Conservation (phyloP, 352 stramenopile species). For the Phytophthora macrochlamydospora region DNA sequence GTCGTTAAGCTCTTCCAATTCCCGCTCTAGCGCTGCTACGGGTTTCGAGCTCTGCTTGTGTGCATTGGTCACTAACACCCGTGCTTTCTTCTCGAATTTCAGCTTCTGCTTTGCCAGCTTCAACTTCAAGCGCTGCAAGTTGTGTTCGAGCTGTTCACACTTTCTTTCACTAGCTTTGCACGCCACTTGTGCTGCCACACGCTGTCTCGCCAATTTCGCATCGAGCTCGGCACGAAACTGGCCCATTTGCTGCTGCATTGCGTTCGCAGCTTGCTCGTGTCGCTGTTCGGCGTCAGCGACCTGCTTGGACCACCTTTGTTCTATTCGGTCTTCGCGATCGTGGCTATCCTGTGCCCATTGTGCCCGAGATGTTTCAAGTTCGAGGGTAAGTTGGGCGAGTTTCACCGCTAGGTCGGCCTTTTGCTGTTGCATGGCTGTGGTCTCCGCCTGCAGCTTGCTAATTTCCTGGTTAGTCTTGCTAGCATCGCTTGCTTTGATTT, state of each 20-base stretch:
- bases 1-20: slow-evolving; percentile 20
- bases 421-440: slow-evolving; percentile 26
- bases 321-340: slow-evolving; percentile 20
- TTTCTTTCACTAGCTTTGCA: slow-evolving; percentile 35
- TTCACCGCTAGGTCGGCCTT: slow-evolving; percentile 38
- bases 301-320: slow-evolving; percentile 15
- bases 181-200: slow-evolving; percentile 34
- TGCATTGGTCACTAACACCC: slow-evolving; percentile 33
- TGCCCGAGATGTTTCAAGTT: slow-evolving; percentile 32
- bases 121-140: slow-evolving; percentile 23
- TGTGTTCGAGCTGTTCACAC: slow-evolving; percentile 25
- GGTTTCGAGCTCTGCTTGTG: slow-evolving; percentile 25
- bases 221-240: slow-evolving; percentile 33
- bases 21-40: slow-evolving; percentile 18
- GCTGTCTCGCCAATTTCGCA: slow-evolving; percentile 28
- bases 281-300: slow-evolving; percentile 24
- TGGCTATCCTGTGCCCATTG: slow-evolving; percentile 29
- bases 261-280: slow-evolving; percentile 33
- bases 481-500: slow-evolving; percentile 12
- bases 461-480: slow-evolving; percentile 19
- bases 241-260: slow-evolving; percentile 43
- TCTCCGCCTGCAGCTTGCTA: slow-evolving; percentile 16
- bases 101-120: slow-evolving; percentile 50
- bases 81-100: slow-evolving; percentile 62
- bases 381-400: slow-evolving; percentile 36